Evolutionary conservation across 2,329 filamentous ascomycete species (phyloP).

Genomic region (Albifimbria verrucaria): DNA sequence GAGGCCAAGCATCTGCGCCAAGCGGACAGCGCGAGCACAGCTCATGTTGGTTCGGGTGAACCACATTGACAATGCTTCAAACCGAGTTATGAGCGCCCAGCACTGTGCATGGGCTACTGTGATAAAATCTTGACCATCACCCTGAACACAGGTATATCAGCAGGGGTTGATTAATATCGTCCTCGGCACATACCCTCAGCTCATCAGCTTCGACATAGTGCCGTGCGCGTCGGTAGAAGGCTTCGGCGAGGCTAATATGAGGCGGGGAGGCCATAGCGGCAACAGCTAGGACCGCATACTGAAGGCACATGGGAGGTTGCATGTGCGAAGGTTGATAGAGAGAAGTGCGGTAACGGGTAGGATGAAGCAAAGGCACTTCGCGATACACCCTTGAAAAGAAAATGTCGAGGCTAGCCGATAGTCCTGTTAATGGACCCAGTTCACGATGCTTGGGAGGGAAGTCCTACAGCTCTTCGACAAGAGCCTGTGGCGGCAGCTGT

Average conservation of each 20-base stretch:
- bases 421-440: neutral
- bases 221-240: constrained; percentile 76
- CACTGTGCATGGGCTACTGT: constrained; percentile 60
- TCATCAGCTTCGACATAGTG: constrained; percentile 80
- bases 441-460: neutral
- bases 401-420: constrained; percentile 3
- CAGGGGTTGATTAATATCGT: neutral
- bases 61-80: constrained; percentile 77
- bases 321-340: constrained; percentile 67
- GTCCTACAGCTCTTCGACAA: constrained; percentile 15
- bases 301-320: constrained; percentile 73
- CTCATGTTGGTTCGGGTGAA: constrained; percentile 83
- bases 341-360: constrained; percentile 65
- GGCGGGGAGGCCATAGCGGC: constrained; percentile 67
- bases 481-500: constrained; percentile 9
- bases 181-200: constrained; percentile 53
- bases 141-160: neutral
- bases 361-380: constrained; percentile 71
- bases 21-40: constrained; percentile 62
- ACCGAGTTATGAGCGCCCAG: constrained; percentile 67
- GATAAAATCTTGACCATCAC: constrained; percentile 1
- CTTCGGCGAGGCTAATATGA: constrained; percentile 64
- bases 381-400: constrained; percentile 74
- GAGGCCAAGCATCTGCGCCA: constrained; percentile 78
- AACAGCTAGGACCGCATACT: constrained; percentile 78